phyloP scores from a whole-genome alignment of 495 filamentous ascomycete species.

The Amphirosellinia nigrospora region DNA sequence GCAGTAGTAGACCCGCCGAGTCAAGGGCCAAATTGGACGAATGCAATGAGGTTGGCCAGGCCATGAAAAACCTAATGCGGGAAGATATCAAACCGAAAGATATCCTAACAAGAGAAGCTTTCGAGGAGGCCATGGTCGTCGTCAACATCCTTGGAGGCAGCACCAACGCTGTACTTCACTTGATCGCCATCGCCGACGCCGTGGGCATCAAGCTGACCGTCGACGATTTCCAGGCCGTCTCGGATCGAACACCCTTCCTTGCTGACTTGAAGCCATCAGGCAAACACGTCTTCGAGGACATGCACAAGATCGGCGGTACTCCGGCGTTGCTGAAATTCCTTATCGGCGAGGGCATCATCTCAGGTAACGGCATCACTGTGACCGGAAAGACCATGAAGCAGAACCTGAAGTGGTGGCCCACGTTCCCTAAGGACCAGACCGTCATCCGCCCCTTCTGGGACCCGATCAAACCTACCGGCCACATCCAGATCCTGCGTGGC shows the following conservation, averaged over 20 bases:
- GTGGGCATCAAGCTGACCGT: conserved; percentile 94
- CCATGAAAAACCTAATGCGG: conserved; percentile 83
- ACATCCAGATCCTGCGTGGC: conserved; percentile 96
- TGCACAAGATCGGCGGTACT: conserved; percentile 89
- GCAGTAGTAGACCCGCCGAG: conserved; percentile 90
- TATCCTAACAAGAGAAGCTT: conserved; percentile 88
- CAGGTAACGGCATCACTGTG: conserved; percentile 88
- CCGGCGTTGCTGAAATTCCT: conserved; percentile 91
- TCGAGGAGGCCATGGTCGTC: conserved; percentile 96
- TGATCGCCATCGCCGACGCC: conserved; percentile 94
- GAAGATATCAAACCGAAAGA: conserved; percentile 90
- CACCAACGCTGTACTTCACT: conserved; percentile 95
- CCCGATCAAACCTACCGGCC: conserved; percentile 92
- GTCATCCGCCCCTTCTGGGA: conserved; percentile 91
- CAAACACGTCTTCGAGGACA: conserved; percentile 94
- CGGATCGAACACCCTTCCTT: conserved; percentile 88
- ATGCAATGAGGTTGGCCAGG: conserved; percentile 81
- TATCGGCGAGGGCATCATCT: conserved; percentile 85
- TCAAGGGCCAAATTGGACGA: conserved; percentile 84
- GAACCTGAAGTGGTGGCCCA: conserved; percentile 79
- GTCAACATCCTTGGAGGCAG: conserved; percentile 95
- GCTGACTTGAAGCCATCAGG: conserved; percentile 97
- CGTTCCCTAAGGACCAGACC: conserved; percentile 82
- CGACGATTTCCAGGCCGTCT: conserved; percentile 96
- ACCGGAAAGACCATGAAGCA: conserved; percentile 92